Conservation (phyloP, 2,329 filamentous ascomycete species). For the Macrophomina tecta region DNA sequence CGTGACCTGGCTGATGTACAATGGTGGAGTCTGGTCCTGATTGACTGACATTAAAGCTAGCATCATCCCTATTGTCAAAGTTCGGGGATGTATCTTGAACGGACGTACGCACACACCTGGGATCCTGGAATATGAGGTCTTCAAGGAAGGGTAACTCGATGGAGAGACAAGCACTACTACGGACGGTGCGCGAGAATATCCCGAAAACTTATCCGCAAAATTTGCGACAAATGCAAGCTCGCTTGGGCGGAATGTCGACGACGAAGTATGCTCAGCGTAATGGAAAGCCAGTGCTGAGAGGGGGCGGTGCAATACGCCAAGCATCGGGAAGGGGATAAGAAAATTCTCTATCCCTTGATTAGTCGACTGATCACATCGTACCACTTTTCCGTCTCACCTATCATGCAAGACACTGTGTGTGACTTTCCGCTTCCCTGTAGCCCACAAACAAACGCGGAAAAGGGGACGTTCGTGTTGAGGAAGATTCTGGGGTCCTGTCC, state of each 20-base stretch:
- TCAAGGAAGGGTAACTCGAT: constrained; percentile 52
- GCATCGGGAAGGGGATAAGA: constrained; percentile 48
- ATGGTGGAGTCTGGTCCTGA: constrained; percentile 49
- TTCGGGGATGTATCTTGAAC: background rate
- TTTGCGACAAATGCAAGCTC: background rate
- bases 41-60: constrained; percentile 61
- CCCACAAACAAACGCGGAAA: constrained; percentile 68
- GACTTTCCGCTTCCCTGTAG: constrained; percentile 68
- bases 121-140: constrained; percentile 49
- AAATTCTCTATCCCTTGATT: constrained; percentile 56
- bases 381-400: constrained; percentile 35
- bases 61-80: constrained; percentile 59
- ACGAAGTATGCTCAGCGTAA: constrained; percentile 51
- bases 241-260: constrained; percentile 50
- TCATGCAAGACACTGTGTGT: constrained; percentile 63
- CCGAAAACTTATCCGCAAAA: background rate
- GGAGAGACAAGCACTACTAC: constrained; percentile 60
- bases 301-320: constrained; percentile 56
- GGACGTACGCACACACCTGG: constrained; percentile 43
- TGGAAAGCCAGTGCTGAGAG: constrained; percentile 66
- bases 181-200: constrained; percentile 60
- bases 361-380: background rate
- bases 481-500: constrained; percentile 40
- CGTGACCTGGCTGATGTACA: constrained; percentile 57
- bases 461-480: constrained; percentile 63